A percentile compares a stretch with the other conserved stretches of the same genome.
These are phyloP conservation scores for Aurantiochytrium sp. DNA, from an alignment of 108 stramenopile species.

Conservation along the genomic window DNA sequence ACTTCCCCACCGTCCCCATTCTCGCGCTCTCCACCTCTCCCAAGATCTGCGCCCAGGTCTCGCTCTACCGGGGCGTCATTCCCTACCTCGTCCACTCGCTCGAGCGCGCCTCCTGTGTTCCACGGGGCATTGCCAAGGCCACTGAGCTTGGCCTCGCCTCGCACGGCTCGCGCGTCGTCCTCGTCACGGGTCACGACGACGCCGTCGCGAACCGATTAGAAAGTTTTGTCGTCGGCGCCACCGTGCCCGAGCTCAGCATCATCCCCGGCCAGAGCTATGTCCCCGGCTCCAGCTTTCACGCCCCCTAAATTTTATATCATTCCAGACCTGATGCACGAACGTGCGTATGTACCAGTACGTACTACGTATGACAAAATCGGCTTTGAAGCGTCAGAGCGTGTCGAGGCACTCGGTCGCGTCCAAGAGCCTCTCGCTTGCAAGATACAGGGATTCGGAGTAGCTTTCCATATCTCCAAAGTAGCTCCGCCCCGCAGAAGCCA, in stretches of 20 bases:
- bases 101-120: conserved; percentile 35
- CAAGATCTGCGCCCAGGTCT: conserved; percentile 35
- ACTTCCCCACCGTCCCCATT: conserved; percentile 70
- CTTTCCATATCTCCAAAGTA: no score
- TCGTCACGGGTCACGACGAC: conserved; percentile 38
- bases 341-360: no score
- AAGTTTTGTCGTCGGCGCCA: conserved; percentile 38
- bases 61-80: conserved; percentile 40
- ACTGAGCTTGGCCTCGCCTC: conserved; percentile 38
- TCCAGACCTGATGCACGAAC: not conserved
- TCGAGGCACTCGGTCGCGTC: no score
- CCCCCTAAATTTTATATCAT: not conserved
- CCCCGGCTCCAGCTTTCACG: conserved; percentile 9
- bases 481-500: no score
- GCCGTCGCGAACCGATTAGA: conserved; percentile 37
- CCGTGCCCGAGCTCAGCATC: not conserved
- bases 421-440: no score
- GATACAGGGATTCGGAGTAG: no score
- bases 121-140: conserved; percentile 43
- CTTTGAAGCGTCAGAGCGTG: no score
- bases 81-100: conserved; percentile 31
- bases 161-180: conserved; percentile 33
- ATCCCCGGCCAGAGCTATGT: conserved; percentile 18
- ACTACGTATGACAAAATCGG: no score
- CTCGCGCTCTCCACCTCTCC: conserved; percentile 33